Base-by-base conservation (phyloP, 352 stramenopile species). In the Globisporangium heterothallicum region DNA sequence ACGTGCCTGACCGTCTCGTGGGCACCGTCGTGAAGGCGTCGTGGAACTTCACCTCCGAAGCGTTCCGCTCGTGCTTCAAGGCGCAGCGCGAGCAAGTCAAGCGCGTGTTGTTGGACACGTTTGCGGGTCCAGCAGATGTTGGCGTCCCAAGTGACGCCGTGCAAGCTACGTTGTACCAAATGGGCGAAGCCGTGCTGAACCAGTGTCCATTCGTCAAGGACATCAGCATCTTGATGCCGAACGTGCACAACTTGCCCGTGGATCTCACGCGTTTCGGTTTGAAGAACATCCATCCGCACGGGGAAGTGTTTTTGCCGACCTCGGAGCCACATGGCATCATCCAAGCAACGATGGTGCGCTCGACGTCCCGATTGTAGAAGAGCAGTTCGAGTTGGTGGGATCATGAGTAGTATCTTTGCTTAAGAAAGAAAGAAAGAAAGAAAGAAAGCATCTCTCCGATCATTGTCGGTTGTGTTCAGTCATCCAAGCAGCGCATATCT, bases 161-260 rank as follows among this genome's bases (percentile, higher is more conserved):
- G 43, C 85, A 95, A 69, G 77, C 66, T 48, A 94, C 83, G 48
- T 66, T 92, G 24, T 94, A 86, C 64, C 74, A 94, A 62, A 95
- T 96, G 85, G 86, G 81, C 42, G 70, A 85, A 42, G 80, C 77
- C 12, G 83, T 92, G 55, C 64, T 94, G 43, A 67, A 86, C 41
- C 65, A 70, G 46, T 80, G 72, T 44, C 60, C 74, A 29, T 72
- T 69, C 40, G 81, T 95, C 27, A 76, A 80, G 56, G 72, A 86
- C 57, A 84, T 93, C 53, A 82, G 56, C 49, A 80, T 91, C 60
- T 66, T 58, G n/a, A 89, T 89, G 74, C 81, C 84, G 25, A 95
- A 95, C 66, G 84, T 95, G 53, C 86, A 96, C 72, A 93, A 95
- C 66, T 67, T 94, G 27, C 84, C 86, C 16, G 86, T 95, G 25